Evolutionary conservation across 768 basidiomycete genomes (phyloP).

Genomic region (Cystobasidium onofrii): DNA sequence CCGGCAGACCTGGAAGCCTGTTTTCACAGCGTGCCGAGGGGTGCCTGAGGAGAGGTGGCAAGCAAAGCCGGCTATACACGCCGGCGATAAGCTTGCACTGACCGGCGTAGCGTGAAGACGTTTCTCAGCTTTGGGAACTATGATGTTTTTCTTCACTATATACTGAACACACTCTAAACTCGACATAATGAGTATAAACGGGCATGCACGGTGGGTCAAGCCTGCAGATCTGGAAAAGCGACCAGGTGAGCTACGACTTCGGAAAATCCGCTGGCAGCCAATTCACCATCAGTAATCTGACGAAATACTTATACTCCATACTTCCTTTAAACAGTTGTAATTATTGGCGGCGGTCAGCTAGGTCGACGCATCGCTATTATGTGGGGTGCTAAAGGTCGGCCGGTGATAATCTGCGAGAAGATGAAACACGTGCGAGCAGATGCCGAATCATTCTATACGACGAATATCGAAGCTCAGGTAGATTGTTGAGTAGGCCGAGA

Average conservation of each 20-base stretch:
- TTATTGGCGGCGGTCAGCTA: slow-evolving; percentile 20
- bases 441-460: background rate
- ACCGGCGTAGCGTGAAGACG: too few species aligned
- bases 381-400: slow-evolving; percentile 17
- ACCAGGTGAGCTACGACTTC: background rate
- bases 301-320: too few species aligned
- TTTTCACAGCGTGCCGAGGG: too few species aligned
- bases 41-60: too few species aligned
- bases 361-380: slow-evolving; percentile 18
- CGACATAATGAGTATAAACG: background rate
- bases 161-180: too few species aligned
- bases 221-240: background rate
- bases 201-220: background rate
- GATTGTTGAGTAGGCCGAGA: too few species aligned
- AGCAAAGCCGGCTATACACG: too few species aligned
- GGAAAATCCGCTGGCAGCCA: too few species aligned
- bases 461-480: background rate
- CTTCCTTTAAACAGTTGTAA: slow-evolving; percentile 20
- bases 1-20: background rate
- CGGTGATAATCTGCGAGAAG: slow-evolving; percentile 9
- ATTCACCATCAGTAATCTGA: too few species aligned
- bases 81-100: too few species aligned
- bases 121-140: too few species aligned
- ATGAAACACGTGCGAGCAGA: background rate
- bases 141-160: too few species aligned